These are phyloP conservation scores for Cyamopsis tetragonoloba DNA, from an alignment of 306 rosid species.

Conservation along the genomic window DNA sequence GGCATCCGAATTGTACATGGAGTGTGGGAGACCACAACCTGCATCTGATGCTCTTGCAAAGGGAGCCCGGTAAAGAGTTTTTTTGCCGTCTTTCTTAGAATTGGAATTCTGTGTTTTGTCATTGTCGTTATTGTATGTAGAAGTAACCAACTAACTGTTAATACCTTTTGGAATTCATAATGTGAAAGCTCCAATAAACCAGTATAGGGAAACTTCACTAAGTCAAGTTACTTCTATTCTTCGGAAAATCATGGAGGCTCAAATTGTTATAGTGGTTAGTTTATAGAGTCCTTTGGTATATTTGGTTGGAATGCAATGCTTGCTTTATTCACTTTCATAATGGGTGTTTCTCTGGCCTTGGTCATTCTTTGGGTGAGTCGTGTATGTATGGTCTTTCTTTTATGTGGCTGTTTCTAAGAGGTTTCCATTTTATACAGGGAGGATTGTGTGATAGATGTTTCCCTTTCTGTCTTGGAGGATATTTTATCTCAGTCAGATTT, in stretches of 20 bases:
- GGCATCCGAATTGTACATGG: constrained; percentile 74
- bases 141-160: background rate
- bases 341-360: background rate
- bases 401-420: background rate
- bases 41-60: constrained; percentile 93
- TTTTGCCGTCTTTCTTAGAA: constrained; percentile 1
- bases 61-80: constrained; percentile 74
- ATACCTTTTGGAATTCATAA: constrained; percentile 1
- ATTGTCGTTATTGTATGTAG: background rate
- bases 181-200: background rate
- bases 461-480: constrained; percentile 1
- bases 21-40: constrained; percentile 89
- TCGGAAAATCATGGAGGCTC: background rate
- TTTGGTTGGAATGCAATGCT: background rate
- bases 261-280: background rate
- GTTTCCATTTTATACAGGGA: constrained; percentile 11
- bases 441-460: background rate
- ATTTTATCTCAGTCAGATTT: background rate
- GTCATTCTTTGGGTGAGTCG: background rate
- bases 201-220: background rate
- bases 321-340: background rate
- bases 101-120: background rate
- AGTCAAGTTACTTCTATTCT: background rate
- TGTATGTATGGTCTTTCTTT: background rate
- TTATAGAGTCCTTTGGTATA: background rate